Percentiles rank a stretch among this genome's conserved stretches.
These are phyloP conservation scores for Melanomma pulvis-pyrius DNA, from an alignment of 495 filamentous ascomycete species.

Conservation along the genomic window DNA sequence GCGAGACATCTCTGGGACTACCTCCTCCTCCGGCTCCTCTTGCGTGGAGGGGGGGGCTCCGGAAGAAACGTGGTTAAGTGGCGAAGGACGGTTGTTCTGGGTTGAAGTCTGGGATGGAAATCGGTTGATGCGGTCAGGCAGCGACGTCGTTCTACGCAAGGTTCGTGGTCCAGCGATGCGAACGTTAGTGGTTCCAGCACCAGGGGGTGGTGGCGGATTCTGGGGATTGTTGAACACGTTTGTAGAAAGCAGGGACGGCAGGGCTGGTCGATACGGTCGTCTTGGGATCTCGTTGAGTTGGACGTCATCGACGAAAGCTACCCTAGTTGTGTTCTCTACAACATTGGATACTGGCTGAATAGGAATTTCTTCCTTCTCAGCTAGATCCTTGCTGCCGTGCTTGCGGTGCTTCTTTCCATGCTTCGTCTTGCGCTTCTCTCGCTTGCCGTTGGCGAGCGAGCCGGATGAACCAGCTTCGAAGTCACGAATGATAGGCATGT, in stretches of 20 bases:
- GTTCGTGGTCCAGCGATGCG: constrained; percentile 52
- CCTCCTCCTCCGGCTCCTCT: constrained; percentile 40
- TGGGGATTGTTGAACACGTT: constrained; percentile 60
- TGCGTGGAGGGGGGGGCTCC: not conserved
- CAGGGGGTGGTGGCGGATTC: constrained; percentile 29
- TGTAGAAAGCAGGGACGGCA: constrained; percentile 65
- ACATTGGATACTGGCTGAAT: not conserved
- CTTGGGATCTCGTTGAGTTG: constrained; percentile 36
- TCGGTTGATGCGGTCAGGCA: constrained; percentile 70
- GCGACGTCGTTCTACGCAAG: constrained; percentile 76
- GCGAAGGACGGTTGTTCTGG: constrained; percentile 44
- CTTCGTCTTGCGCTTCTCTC: constrained; percentile 34
- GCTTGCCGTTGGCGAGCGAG: constrained; percentile 24
- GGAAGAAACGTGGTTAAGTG: constrained; percentile 8
- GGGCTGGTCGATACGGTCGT: constrained; percentile 53
- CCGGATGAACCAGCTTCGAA: constrained; percentile 45
- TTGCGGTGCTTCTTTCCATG: constrained; percentile 49
- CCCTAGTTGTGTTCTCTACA: constrained; percentile 11
- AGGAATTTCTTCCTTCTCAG: constrained; percentile 25
- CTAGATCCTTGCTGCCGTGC: constrained; percentile 20
- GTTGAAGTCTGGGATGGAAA: constrained; percentile 29
- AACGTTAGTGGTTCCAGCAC: constrained; percentile 17
- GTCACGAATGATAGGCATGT: constrained; percentile 45
- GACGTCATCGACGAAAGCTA: constrained; percentile 46
- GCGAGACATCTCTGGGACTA: constrained; percentile 64